These are phyloP conservation scores for Nectriaceae sp. DNA, from an alignment of 2,329 filamentous ascomycete genomes.

Conservation along the genomic window DNA sequence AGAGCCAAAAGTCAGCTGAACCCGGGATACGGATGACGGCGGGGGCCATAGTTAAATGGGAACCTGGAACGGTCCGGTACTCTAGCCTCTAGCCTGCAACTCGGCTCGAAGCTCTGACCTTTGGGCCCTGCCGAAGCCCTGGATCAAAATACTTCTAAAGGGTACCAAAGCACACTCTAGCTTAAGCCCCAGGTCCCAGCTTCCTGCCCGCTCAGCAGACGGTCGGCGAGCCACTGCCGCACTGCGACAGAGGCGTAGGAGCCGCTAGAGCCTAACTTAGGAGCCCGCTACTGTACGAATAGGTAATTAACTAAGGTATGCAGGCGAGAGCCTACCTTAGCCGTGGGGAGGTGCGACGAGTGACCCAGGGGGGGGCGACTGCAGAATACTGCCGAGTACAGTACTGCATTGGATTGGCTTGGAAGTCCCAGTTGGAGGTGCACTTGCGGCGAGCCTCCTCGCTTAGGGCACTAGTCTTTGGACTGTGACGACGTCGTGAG, in stretches of 20 bases:
- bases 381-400: conserved; percentile 1
- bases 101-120: too few relatives aligned
- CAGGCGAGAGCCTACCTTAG: too few relatives aligned
- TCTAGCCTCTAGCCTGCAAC: neutral
- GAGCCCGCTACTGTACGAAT: too few relatives aligned
- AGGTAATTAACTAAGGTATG: too few relatives aligned
- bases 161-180: too few relatives aligned
- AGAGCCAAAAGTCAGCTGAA: neutral
- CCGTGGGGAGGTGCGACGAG: neutral
- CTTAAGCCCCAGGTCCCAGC: neutral
- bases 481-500: too few relatives aligned
- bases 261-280: conserved; percentile 14
- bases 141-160: too few relatives aligned
- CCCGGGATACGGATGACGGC: neutral
- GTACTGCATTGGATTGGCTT: neutral
- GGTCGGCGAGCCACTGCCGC: conserved; percentile 17
- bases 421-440: too few relatives aligned
- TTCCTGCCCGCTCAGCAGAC: conserved; percentile 1
- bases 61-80: neutral
- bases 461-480: too few relatives aligned
- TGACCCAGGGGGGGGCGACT: conserved; percentile 3
- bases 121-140: too few relatives aligned
- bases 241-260: conserved; percentile 13
- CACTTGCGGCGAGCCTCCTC: too few relatives aligned
- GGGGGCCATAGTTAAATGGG: neutral